Base-by-base conservation (phyloP, 2,329 filamentous ascomycete genomes). In the Aspergillus glaucus region DNA sequence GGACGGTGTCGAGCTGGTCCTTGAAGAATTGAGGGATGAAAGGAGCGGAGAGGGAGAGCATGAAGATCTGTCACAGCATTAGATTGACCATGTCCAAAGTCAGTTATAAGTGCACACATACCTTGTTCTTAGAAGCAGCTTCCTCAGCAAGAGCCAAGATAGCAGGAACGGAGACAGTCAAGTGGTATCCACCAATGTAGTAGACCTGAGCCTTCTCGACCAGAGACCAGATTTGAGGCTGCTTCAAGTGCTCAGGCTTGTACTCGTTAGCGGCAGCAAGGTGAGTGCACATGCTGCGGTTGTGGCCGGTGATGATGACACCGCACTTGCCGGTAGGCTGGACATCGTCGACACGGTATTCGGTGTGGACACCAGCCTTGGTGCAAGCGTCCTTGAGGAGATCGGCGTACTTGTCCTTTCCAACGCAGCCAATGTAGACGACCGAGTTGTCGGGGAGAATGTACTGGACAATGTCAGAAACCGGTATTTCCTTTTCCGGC, bases 1-100 rank as follows among this genome's bases (percentile, higher is more conserved):
- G 79, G 47, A 87, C 86, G 62, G 84, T 84, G 72, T 95, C 89
- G 43, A 98, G 82, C 57, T 84, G 87, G 44, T 96, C 91, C 79
- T 96, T 96, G 86, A 97, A 98, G 81, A 96, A 95, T 68, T 95
- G 87, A 36, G 86, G 78, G 65, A 98, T 95, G 79, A 98, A 98
- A 51, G 93, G 93, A 6, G 93, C 93, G 45, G 89, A 93, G 53
- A 98, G 82, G 60, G 90, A 94, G 61, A 98, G 84, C 62, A 91
- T 82, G 71, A 97, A 95, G 54, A 79, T 67, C 79, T 81, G 28
- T 39, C 36, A 49, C 44, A 45, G 6, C 24, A 15, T 28, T 30
- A 30, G 15, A 42, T 56, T 46, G 56, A 41, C 24, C 46, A 8
- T 21, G 14, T 21, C 51, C 41, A 51, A 37, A 42, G 32, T 42